Percentiles rank a stretch among this genome's conserved stretches.
Conservation (phyloP, 2,329 filamentous ascomycete species). For the Aaosphaeria arxii region DNA sequence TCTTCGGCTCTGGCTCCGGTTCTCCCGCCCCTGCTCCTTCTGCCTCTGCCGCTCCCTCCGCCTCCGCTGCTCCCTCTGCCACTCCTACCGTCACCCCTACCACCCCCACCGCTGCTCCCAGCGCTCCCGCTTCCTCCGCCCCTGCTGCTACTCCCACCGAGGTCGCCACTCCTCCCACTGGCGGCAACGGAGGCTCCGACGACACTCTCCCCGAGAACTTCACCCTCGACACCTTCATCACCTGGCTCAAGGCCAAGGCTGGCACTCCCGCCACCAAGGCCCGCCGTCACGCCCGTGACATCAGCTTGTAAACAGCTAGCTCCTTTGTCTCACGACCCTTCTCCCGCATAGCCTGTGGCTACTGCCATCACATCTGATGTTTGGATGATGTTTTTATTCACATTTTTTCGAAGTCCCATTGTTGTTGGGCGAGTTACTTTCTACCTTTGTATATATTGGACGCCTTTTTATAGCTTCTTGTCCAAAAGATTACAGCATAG, state of each 20-base stretch:
- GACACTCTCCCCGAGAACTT: slow-evolving; percentile 5
- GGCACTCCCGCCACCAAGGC: neutral
- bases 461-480: no score
- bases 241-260: slow-evolving; percentile 5
- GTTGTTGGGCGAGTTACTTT: no score
- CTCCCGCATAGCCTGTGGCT: neutral
- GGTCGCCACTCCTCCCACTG: neutral
- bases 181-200: neutral
- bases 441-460: no score
- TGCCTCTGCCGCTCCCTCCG: slow-evolving; percentile 5
- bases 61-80: slow-evolving; percentile 8
- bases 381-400: no score
- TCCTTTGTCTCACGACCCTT: neutral
- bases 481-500: no score
- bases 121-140: slow-evolving; percentile 4
- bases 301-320: neutral
- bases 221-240: slow-evolving; percentile 9
- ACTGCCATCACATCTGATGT: no score
- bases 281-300: slow-evolving; percentile 1
- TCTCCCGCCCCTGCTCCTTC: slow-evolving; percentile 10
- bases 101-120: slow-evolving; percentile 2
- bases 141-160: neutral
- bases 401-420: no score
- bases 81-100: slow-evolving; percentile 3
- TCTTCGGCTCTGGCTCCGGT: slow-evolving; percentile 19